Percentiles rank a stretch among this genome's conserved stretches.
Evolutionary conservation across 2,329 filamentous ascomycete genomes (phyloP).

Genomic region (Penicillium sp.): DNA sequence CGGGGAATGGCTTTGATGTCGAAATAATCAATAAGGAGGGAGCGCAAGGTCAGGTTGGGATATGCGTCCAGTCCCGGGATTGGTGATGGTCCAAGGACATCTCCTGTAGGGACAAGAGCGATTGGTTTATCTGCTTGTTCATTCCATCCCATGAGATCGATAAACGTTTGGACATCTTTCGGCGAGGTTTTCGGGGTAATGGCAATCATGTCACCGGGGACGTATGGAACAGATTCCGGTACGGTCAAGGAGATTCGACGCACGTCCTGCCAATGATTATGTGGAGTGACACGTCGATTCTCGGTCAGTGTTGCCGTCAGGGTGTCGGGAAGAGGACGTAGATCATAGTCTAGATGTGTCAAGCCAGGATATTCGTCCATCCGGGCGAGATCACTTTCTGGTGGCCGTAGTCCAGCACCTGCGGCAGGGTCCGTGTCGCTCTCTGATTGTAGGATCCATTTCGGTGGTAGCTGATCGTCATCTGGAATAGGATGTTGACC

Average conservation of each 20-base stretch:
- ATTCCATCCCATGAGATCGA: constrained; percentile 78
- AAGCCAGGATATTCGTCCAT: constrained; percentile 25
- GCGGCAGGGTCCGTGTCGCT: neutral
- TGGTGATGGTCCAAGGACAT: constrained; percentile 30
- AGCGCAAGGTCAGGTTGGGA: constrained; percentile 64
- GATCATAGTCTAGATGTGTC: constrained; percentile 40
- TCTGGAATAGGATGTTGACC: constrained; percentile 71
- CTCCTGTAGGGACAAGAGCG: constrained; percentile 47
- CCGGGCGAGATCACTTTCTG: constrained; percentile 6
- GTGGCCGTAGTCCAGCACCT: constrained; percentile 1
- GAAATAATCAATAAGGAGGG: constrained; percentile 77
- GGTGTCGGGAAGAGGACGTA: constrained; percentile 61
- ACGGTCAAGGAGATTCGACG: constrained; percentile 69
- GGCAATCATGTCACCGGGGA: constrained; percentile 76
- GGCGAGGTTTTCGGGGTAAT: constrained; percentile 88
- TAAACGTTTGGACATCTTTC: constrained; percentile 74
- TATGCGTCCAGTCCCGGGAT: constrained; percentile 41
- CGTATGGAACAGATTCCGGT: constrained; percentile 50
- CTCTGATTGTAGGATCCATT: constrained; percentile 58
- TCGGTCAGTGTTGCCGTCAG: constrained; percentile 60
- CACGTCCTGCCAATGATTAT: constrained; percentile 89
- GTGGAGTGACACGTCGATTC: constrained; percentile 76
- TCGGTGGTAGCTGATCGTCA: constrained; percentile 72
- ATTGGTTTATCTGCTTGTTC: constrained; percentile 70
- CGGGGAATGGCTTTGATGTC: constrained; percentile 90